Conservation (phyloP, 2,329 filamentous ascomycete species). For the Botrytis hyacinthi region DNA sequence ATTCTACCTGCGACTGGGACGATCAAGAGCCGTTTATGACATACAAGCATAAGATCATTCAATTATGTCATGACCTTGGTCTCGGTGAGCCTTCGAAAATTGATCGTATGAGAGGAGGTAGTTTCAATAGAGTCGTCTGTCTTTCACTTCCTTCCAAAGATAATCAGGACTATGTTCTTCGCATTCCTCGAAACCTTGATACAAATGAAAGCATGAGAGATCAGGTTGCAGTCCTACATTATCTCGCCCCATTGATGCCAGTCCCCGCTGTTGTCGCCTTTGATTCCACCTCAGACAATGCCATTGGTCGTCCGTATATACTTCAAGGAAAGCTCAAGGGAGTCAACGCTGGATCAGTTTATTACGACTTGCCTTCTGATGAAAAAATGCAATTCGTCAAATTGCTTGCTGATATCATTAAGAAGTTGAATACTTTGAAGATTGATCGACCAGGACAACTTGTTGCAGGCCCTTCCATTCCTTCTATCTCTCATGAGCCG, state of each 20-base stretch:
- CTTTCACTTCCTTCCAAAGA: slow-evolving; percentile 8
- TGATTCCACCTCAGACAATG: slow-evolving; percentile 27
- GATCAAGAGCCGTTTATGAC: slow-evolving; percentile 25
- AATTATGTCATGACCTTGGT: slow-evolving; percentile 27
- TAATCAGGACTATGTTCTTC: slow-evolving; percentile 23
- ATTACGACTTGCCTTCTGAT: slow-evolving; percentile 18
- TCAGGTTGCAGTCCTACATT: slow-evolving; percentile 23
- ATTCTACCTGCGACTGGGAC: neutral
- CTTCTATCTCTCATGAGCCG: neutral
- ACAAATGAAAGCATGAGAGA: slow-evolving; percentile 20
- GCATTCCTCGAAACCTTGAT: slow-evolving; percentile 21
- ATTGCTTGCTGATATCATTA: slow-evolving; percentile 20
- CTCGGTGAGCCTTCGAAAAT: slow-evolving; percentile 22
- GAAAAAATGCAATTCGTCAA: slow-evolving; percentile 27
- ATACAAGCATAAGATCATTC: slow-evolving; percentile 23
- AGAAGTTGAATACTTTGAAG: slow-evolving; percentile 20
- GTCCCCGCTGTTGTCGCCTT: slow-evolving; percentile 22
- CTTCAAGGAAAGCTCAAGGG: slow-evolving; percentile 27
- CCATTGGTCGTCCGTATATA: slow-evolving; percentile 22
- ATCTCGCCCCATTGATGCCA: slow-evolving; percentile 20
- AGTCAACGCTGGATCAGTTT: neutral
- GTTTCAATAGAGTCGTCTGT: slow-evolving; percentile 27
- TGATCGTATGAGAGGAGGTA: slow-evolving; percentile 27
- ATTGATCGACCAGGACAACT: slow-evolving; percentile 21
- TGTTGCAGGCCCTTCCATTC: neutral